These are phyloP conservation scores for Bidens hawaiensis DNA, from an alignment of 140 eudicot genomes.

Conservation along the genomic window DNA sequence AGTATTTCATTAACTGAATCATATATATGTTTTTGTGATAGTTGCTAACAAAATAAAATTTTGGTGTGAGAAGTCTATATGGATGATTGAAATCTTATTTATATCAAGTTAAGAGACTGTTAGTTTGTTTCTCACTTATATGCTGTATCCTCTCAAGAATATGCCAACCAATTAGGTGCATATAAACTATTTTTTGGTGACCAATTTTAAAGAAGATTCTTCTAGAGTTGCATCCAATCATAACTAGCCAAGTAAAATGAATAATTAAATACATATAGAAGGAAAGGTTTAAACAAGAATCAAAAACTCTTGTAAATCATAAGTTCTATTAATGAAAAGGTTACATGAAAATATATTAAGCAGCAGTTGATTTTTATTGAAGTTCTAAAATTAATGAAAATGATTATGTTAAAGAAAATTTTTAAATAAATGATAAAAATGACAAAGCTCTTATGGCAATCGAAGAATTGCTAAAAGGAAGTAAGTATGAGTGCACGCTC, in stretches of 20 bases:
- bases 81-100: neutral
- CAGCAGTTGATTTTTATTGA: too few species aligned
- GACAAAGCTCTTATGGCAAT: too few species aligned
- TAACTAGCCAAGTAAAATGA: slow-evolving; percentile 22
- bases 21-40: neutral
- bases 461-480: too few species aligned
- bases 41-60: neutral
- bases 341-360: too few species aligned
- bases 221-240: slow-evolving; percentile 25
- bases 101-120: neutral
- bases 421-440: too few species aligned
- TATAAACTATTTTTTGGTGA: slow-evolving; percentile 1
- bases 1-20: slow-evolving; percentile 1
- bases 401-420: too few species aligned
- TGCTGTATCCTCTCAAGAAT: neutral
- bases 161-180: slow-evolving; percentile 5
- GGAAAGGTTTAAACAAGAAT: neutral
- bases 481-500: too few species aligned
- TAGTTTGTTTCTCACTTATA: neutral
- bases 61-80: neutral
- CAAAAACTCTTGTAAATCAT: neutral
- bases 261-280: neutral
- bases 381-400: too few species aligned
- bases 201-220: slow-evolving; percentile 12
- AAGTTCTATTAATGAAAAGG: too few species aligned